Evolutionary conservation across 805 yeast species (phyloP).

Genomic region (Candida manassasensis): DNA sequence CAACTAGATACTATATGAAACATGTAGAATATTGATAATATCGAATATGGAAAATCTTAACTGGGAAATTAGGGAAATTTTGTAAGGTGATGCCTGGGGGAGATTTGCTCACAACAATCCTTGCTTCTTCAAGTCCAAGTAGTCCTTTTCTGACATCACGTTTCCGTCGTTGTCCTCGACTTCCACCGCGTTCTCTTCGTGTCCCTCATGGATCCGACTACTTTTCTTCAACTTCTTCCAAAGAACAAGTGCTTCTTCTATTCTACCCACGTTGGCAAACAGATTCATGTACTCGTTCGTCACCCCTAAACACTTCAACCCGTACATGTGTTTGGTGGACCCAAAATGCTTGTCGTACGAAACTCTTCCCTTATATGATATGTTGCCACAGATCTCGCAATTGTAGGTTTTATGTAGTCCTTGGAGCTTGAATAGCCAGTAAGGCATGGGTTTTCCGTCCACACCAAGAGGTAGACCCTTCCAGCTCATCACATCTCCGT

Average conservation of each 20-base stretch:
- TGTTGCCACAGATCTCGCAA: constrained; percentile 87
- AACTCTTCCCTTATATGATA: constrained; percentile 65
- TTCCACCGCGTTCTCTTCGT: constrained; percentile 58
- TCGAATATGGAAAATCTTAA: background rate
- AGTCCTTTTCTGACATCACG: constrained; percentile 80
- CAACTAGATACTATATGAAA: no score
- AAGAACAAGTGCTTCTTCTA: constrained; percentile 63
- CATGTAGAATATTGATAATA: background rate
- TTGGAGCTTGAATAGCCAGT: constrained; percentile 86
- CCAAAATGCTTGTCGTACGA: constrained; percentile 71
- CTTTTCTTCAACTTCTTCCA: constrained; percentile 44
- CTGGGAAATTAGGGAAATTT: no score
- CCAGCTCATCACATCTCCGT: constrained; percentile 39
- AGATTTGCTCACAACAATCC: constrained; percentile 55
- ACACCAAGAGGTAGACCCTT: constrained; percentile 72
- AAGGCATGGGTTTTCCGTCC: constrained; percentile 90
- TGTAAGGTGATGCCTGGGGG: no score
- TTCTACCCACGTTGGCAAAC: constrained; percentile 61
- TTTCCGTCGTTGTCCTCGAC: constrained; percentile 93
- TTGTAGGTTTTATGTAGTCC: constrained; percentile 69
- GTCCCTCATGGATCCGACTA: constrained; percentile 31
- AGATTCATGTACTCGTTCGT: constrained; percentile 36
- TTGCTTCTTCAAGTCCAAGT: constrained; percentile 80
- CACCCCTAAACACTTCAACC: constrained; percentile 72
- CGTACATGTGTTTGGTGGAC: constrained; percentile 66